Percentiles rank a stretch among this genome's conserved stretches.
These are phyloP conservation scores for Pythium dissimile DNA, from an alignment of 352 stramenopile species.

Conservation along the genomic window DNA sequence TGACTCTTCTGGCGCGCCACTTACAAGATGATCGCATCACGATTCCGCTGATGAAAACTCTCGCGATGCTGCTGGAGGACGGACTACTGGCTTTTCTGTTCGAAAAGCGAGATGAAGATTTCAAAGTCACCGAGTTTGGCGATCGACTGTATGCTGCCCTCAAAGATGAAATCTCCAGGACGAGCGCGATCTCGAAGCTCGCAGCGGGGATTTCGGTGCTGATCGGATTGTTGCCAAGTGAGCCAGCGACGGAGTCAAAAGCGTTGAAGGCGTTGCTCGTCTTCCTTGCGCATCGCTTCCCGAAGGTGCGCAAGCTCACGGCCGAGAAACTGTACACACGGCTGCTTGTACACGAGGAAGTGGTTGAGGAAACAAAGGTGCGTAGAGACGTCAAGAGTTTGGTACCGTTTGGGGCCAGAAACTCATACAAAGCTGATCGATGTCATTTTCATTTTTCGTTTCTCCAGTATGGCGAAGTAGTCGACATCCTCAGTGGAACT, in stretches of 20 bases:
- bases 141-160: slow-evolving; percentile 55
- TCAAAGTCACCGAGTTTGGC: slow-evolving; percentile 46
- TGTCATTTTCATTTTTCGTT: neutral
- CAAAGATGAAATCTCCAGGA: slow-evolving; percentile 65
- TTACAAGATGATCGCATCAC: slow-evolving; percentile 75
- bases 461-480: slow-evolving; percentile 55
- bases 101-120: slow-evolving; percentile 27
- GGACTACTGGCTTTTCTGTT: slow-evolving; percentile 63
- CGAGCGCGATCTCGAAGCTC: slow-evolving; percentile 61
- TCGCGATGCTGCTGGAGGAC: slow-evolving; percentile 69
- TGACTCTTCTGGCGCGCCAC: slow-evolving; percentile 61
- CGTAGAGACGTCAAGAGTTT: neutral
- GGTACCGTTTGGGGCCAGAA: too few relatives aligned
- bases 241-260: slow-evolving; percentile 47
- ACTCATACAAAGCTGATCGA: too few relatives aligned
- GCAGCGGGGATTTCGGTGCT: slow-evolving; percentile 66
- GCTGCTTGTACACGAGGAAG: slow-evolving; percentile 69
- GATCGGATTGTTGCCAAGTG: slow-evolving; percentile 64
- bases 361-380: slow-evolving; percentile 66
- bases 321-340: slow-evolving; percentile 83
- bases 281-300: slow-evolving; percentile 83
- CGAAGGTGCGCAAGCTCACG: slow-evolving; percentile 78
- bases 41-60: slow-evolving; percentile 85
- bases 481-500: slow-evolving; percentile 78
- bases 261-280: slow-evolving; percentile 65